Base-by-base conservation (phyloP, 1,284 basidiomycete genomes). In the Trichosporon sp. region DNA sequence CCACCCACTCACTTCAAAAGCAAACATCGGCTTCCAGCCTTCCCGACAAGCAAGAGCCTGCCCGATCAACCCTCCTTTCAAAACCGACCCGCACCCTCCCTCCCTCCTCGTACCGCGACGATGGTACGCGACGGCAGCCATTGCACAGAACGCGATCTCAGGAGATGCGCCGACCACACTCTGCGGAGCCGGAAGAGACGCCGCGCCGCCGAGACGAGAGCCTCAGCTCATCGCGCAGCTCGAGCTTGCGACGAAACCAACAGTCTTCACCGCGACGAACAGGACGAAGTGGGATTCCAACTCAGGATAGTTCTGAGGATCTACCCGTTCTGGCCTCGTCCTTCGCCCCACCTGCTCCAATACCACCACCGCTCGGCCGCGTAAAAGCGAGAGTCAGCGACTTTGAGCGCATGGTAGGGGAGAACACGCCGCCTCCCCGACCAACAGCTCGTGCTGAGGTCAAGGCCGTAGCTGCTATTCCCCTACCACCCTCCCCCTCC, bases 401-500 rank as follows among this genome's bases (percentile, higher is more conserved):
- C 19, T 44, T 63, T 36, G 62, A 63, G 32, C 58, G 52, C 10
- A 16, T 40, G 9, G 58, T 32, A 1, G 49, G 25, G 11, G 49
- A 54, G 14, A 54, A 27, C 16, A 54, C 49, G 27, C 49, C 49
- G 7, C 49, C 49, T n/a, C 27, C 49, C 27, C 49, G 49, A 2
- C 11, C 6, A 7, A 16, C 27, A 2, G 27, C 16, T 1, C 25
- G 49, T 16, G 16, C 27, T 4, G 49, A 54, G 14, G 49, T 62
- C 27, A 44, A 61, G 25, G 33, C 59, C 10, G 65, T 63, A 0
- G 62, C 65, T 3, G 60, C 60, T 5, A 60, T 67, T 0, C 65
- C 65, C 1, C 44, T 67, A 1, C 63, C 65, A 6, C 49, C 11
- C 23, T 54, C 49, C 14, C 49, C 49, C 4, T 31, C 49, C 8